These are phyloP conservation scores for Elsinoe fawcettii DNA, from an alignment of 2,329 filamentous ascomycete species.

Conservation along the genomic window DNA sequence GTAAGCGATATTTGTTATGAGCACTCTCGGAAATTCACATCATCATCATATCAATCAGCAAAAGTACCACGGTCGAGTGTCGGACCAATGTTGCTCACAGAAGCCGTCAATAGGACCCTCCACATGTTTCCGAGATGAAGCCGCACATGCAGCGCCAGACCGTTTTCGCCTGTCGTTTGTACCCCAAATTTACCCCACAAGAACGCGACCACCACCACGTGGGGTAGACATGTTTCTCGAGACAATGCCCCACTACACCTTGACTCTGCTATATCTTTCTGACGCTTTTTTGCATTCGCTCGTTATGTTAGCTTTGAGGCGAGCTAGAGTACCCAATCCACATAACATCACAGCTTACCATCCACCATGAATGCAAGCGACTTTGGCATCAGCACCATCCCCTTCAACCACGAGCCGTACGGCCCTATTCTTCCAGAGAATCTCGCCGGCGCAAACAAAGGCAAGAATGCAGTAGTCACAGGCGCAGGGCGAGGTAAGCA, in stretches of 20 bases:
- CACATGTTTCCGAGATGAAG: no score
- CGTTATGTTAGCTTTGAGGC: not conserved
- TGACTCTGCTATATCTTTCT: not conserved
- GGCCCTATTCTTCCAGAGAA: constrained; percentile 7
- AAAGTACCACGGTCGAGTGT: no score
- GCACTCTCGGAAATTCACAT: no score
- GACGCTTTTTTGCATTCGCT: not conserved
- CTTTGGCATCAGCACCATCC: constrained; percentile 6
- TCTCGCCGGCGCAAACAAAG: not conserved
- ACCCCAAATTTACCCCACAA: constrained; percentile 13
- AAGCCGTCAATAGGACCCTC: no score
- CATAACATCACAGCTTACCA: not conserved
- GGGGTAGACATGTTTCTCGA: not conserved
- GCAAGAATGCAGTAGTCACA: constrained; percentile 6
- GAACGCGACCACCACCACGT: not conserved
- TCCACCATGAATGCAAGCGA: not conserved
- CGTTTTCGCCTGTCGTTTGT: not conserved
- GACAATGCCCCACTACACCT: not conserved
- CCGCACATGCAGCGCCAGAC: not conserved
- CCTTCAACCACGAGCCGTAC: constrained; percentile 5
- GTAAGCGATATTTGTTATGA: no score
- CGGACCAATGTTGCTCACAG: no score
- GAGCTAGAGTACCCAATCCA: no score
- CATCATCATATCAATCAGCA: no score
- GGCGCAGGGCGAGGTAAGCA: constrained; percentile 6